phyloP scores from a whole-genome alignment of 73 alveolate species.

The Loxodes magnus region DNA sequence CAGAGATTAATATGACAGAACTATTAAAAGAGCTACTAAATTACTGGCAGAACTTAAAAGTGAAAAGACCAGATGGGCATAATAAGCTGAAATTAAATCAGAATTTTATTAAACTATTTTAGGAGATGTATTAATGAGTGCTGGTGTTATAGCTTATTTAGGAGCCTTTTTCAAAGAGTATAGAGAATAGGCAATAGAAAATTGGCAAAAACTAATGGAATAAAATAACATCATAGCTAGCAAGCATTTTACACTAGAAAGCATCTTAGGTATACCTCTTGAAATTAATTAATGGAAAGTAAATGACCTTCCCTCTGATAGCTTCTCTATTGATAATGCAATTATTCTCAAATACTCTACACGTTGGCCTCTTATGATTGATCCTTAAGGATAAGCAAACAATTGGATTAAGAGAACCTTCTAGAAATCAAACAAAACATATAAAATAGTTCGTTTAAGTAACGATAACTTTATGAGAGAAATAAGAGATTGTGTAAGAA shows the following conservation, averaged over 20 bases:
- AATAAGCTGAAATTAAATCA: slow-evolving; percentile 64
- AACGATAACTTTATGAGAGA: neutral
- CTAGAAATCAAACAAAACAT: neutral
- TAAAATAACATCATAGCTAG: slow-evolving; percentile 2
- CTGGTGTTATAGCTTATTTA: slow-evolving; percentile 96
- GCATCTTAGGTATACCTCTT: slow-evolving; percentile 5
- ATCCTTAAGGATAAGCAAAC: slow-evolving; percentile 97
- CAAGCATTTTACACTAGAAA: neutral
- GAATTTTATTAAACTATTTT: slow-evolving; percentile 74
- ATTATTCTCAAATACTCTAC: slow-evolving; percentile 91
- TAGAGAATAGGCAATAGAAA: slow-evolving; percentile 4
- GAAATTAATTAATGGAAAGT: slow-evolving; percentile 10
- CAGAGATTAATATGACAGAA: slow-evolving; percentile 69
- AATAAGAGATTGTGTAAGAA: neutral
- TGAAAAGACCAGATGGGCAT: slow-evolving; percentile 95
- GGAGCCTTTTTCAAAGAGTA: slow-evolving; percentile 90
- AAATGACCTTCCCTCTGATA: slow-evolving; percentile 66
- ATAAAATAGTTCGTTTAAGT: neutral
- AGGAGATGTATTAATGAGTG: slow-evolving; percentile 96
- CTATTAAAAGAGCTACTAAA: slow-evolving; percentile 92
- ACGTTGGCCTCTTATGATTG: slow-evolving; percentile 97
- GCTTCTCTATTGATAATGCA: slow-evolving; percentile 98
- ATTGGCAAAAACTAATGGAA: slow-evolving; percentile 8
- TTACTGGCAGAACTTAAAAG: slow-evolving; percentile 91
- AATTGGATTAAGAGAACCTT: slow-evolving; percentile 59